Evolutionary conservation across 2,329 filamentous ascomycete species (phyloP), one percentile per base, ranked within the genome.

Genomic region (Aspergillus flavus): DNA sequence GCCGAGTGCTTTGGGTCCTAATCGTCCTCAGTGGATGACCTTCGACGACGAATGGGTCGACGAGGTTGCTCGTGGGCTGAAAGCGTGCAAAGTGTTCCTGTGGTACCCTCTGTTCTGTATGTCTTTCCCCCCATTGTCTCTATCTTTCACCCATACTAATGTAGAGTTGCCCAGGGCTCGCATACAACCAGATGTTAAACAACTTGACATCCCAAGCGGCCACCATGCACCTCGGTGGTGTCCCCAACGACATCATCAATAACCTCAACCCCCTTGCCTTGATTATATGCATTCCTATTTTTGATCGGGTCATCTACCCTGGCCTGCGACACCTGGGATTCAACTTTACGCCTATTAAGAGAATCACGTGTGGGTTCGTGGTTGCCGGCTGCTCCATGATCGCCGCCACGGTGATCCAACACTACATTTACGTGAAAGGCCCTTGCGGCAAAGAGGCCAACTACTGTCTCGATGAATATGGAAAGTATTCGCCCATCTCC

Each of bases 31-130:
- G 6, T 76, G 74, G 74, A 93, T 94, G 89, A 91, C 88, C 0
- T 93, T 93, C 69, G 91, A 94, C 66, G 92, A 94, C 69, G 86
- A 87, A 58, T 94, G 91, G 91, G 91, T 94, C 39, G 91, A 93
- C 73, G 90, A 94, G 73, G 87, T 93, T 56, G 83, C 84, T 58
- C 89, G 91, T 77, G 91, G 90, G 65, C 81, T 91, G 61, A 82
- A 85, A 69, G 89, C 89, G 61, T 91, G 89, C 81, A 83, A 86
- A 67, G 90, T 92, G 39, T 94, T 91, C 77, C 78, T 85, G 65
- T 85, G 83, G 76, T 86, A 80, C 61, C 82, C 82, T n/a, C 75
- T 85, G 11, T 85, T 80, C 71, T 81, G 79, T 78, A 66, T 54
- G 72, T 67, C 32, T 14, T 28, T 23, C 21, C 61, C 26, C 21